phyloP scores from a whole-genome alignment of 768 basidiomycete species.

The Psilocybe sp. region DNA sequence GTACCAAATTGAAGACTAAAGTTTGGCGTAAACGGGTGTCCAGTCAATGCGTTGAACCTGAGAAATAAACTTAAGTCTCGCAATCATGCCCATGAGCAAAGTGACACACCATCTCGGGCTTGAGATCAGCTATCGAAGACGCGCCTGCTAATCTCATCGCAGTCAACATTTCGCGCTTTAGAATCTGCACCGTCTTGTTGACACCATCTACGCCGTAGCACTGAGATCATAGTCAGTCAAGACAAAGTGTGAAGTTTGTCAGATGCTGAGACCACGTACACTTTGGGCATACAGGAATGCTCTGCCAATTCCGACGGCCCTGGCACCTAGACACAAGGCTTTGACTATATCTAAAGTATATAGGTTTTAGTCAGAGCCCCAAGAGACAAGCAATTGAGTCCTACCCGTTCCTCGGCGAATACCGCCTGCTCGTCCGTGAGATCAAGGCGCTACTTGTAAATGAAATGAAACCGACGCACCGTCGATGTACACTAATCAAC shows the following conservation, averaged over 20 bases:
- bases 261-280: slow-evolving; percentile 36
- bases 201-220: slow-evolving; percentile 77
- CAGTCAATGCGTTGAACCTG: slow-evolving; percentile 62
- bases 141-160: slow-evolving; percentile 79
- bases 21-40: slow-evolving; percentile 43
- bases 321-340: slow-evolving; percentile 86
- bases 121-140: slow-evolving; percentile 58
- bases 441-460: not conserved
- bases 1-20: slow-evolving; percentile 19
- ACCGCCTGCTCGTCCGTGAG: slow-evolving; percentile 36
- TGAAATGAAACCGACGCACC: slow-evolving; percentile 37
- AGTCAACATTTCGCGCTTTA: slow-evolving; percentile 75
- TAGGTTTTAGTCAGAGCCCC: not conserved
- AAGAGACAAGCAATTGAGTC: slow-evolving; percentile 8
- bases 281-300: slow-evolving; percentile 86
- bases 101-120: slow-evolving; percentile 66
- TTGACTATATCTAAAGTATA: slow-evolving; percentile 69
- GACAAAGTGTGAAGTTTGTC: not conserved
- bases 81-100: not conserved
- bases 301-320: slow-evolving; percentile 81
- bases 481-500: slow-evolving; percentile 73
- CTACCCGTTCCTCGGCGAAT: slow-evolving; percentile 74
- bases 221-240: slow-evolving; percentile 29
- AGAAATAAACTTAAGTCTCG: not conserved
- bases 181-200: slow-evolving; percentile 58